Evolutionary conservation across 352 stramenopile genomes (phyloP).

Genomic region (Phytophthora boehmeriae): DNA sequence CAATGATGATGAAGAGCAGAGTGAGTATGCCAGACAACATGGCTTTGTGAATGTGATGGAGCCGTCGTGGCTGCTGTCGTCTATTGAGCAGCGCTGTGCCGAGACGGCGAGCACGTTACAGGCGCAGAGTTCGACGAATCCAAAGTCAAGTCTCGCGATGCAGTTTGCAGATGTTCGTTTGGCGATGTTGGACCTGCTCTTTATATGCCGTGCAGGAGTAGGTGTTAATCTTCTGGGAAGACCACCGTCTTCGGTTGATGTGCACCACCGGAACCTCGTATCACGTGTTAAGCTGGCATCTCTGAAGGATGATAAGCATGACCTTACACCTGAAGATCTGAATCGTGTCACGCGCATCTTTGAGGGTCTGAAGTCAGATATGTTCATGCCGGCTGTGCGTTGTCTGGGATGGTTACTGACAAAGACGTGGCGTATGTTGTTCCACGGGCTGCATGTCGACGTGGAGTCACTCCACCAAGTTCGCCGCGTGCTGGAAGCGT

Average conservation of each 20-base stretch:
- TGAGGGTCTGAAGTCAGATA: slow-evolving; percentile 67
- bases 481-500: slow-evolving; percentile 51
- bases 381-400: slow-evolving; percentile 75
- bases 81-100: slow-evolving; percentile 65
- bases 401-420: slow-evolving; percentile 80
- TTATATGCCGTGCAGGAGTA: slow-evolving; percentile 60
- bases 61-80: slow-evolving; percentile 72
- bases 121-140: slow-evolving; percentile 21
- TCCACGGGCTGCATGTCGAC: slow-evolving; percentile 74
- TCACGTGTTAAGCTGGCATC: slow-evolving; percentile 31
- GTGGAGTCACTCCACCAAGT: slow-evolving; percentile 66
- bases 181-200: slow-evolving; percentile 70
- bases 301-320: neutral
- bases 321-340: slow-evolving; percentile 30
- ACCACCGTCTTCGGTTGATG: slow-evolving; percentile 39
- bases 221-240: slow-evolving; percentile 58
- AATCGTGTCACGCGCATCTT: slow-evolving; percentile 66
- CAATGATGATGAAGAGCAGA: slow-evolving; percentile 3
- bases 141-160: slow-evolving; percentile 18
- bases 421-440: slow-evolving; percentile 82
- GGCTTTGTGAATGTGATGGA: slow-evolving; percentile 82
- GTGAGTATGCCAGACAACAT: slow-evolving; percentile 18
- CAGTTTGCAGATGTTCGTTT: slow-evolving; percentile 55
- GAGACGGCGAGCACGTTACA: slow-evolving; percentile 40
- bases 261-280: slow-evolving; percentile 54